A percentile compares a stretch with the other conserved stretches of the same genome.
These are phyloP conservation scores for Mallotus nudiflorus DNA, from an alignment of 345 rosid genomes.

Conservation along the genomic window DNA sequence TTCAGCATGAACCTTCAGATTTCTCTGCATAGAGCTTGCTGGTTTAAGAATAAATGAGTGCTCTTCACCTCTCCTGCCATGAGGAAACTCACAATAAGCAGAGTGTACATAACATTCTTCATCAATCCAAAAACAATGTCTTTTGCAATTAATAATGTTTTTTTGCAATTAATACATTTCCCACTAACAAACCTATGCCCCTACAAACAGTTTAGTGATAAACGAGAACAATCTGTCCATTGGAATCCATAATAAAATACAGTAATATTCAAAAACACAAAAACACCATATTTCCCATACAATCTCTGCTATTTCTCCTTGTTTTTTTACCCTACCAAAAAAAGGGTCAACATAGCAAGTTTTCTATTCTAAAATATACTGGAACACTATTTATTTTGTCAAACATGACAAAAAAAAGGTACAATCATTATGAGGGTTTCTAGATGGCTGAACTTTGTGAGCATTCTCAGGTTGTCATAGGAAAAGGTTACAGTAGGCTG, in stretches of 20 bases:
- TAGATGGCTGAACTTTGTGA: neutral
- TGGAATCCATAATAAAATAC: neutral
- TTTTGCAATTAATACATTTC: neutral
- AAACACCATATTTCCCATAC: neutral
- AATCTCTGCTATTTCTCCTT: neutral
- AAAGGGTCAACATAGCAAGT: neutral
- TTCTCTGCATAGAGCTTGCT: conserved; percentile 56
- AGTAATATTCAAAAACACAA: neutral
- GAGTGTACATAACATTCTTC: neutral
- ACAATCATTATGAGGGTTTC: neutral
- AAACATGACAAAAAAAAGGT: neutral
- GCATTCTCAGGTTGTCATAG: neutral
- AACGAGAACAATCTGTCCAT: neutral
- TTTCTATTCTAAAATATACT: neutral
- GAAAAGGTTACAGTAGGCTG: neutral
- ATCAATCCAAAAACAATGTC: neutral
- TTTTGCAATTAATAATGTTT: neutral
- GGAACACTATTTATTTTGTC: neutral
- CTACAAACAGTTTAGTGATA: neutral
- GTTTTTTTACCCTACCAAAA: neutral
- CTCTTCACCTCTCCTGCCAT: conserved; percentile 93
- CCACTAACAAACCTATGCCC: neutral
- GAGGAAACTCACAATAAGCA: conserved; percentile 24
- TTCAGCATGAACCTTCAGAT: conserved; percentile 50
- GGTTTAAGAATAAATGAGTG: conserved; percentile 95